Evolutionary conservation across 192 early-diverging fungal species (phyloP), one percentile per base, ranked within the genome.

Genomic region (Lobosporangium transversale): DNA sequence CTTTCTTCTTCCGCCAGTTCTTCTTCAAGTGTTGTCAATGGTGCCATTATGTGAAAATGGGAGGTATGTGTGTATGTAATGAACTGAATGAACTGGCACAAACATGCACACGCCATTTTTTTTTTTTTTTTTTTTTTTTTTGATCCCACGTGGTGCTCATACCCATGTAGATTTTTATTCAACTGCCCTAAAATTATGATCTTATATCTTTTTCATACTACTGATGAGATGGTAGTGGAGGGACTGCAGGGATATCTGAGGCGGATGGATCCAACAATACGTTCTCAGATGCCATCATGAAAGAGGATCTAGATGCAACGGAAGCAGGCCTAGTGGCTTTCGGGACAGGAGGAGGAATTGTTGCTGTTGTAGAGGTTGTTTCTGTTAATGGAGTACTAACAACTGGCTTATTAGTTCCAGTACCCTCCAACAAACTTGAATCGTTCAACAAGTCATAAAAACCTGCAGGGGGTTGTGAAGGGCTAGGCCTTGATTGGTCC

Each of bases 1-100:
- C 48, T 27, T 18, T 67, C 64, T 24, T 76, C 73, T 49, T 66
- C 73, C 6, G 73, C 73, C 10, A 76, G 53, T 31, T 76, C 64
- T 5, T 67, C 45, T 35, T 76, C 47, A 17, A 76, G 52, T 8
- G 63, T 45, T 37, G 58, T 52, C 35, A 48, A 20, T 47, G 44
- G 63, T 4, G 63, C 24, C 70, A 73, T 73, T n/a, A 21, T 20
- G 8, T 10, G 7, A 24, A 36, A 17, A 27, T 31, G 0, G 21
- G 8, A 21, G 0, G 12, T 15, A 2, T 32, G 14, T 8, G 1
- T 27, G 14, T 11, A n/a, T 27, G 57, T 53, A 37, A 51, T 48
- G 15, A 9, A 32, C 3, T n/a, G 26, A 53, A 53, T 24, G 17
- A 44, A 40, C 26, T 33, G 26, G n/a, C 1, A 52, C n/a, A n/a